Evolutionary conservation across 345 rosid genomes (phyloP).

Genomic region (Eucalyptus regnans): DNA sequence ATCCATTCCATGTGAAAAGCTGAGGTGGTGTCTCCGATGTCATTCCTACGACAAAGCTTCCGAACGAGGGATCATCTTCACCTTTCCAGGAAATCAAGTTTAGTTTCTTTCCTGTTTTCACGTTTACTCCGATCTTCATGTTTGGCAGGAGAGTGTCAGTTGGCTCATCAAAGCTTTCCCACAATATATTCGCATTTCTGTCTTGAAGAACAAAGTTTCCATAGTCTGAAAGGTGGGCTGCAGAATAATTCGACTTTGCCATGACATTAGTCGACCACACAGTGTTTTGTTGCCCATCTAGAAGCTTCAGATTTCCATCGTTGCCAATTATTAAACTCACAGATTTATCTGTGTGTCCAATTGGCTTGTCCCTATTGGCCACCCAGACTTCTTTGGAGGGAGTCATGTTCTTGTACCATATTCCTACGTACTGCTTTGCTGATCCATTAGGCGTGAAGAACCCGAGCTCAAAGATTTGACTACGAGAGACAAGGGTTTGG

Average conservation of each 20-base stretch:
- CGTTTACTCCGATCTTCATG: constrained; percentile 22
- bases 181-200: too few species aligned
- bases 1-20: neutral
- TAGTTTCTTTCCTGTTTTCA: neutral
- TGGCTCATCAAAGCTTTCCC: constrained; percentile 29
- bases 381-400: constrained; percentile 15
- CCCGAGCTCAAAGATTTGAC: neutral
- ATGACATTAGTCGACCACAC: constrained; percentile 8
- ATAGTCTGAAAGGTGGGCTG: constrained; percentile 5
- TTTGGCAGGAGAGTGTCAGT: constrained; percentile 19
- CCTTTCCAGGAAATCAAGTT: constrained; percentile 18
- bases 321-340: constrained; percentile 1
- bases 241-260: neutral
- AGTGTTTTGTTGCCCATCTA: neutral
- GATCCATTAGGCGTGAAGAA: neutral
- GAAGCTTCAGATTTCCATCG: constrained; percentile 4
- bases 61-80: constrained; percentile 9
- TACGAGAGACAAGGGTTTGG: neutral
- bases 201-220: constrained; percentile 18
- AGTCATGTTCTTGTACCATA: neutral
- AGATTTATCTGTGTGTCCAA: neutral
- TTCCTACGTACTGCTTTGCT: neutral
- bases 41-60: neutral
- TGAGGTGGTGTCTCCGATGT: constrained; percentile 8
- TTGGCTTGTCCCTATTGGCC: constrained; percentile 21